Conservation (phyloP, 108 stramenopile genomes). For the Conticribra guillardii region DNA sequence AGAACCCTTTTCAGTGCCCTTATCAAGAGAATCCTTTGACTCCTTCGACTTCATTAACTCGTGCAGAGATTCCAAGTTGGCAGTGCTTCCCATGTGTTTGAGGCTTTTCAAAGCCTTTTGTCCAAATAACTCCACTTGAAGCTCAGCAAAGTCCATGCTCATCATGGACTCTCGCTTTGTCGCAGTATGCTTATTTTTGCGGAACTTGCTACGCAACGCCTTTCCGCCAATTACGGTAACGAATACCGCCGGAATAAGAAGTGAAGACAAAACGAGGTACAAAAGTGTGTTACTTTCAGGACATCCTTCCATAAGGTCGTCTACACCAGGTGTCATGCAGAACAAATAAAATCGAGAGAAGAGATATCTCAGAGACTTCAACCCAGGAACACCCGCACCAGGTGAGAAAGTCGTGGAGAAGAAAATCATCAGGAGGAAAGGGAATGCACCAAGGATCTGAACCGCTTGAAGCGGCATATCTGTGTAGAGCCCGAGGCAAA, state of each 20-base stretch:
- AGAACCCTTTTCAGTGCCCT: no score
- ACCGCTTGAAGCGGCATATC: conserved; percentile 55
- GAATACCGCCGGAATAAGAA: conserved; percentile 52
- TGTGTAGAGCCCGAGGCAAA: conserved; percentile 63
- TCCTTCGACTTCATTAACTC: no score
- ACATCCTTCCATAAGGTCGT: conserved; percentile 70
- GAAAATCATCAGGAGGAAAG: conserved; percentile 74
- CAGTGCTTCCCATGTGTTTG: conserved; percentile 27
- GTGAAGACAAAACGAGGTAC: conserved; percentile 49
- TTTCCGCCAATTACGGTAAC: not conserved
- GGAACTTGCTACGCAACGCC: not conserved
- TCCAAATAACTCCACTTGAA: conserved; percentile 38
- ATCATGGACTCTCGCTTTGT: conserved; percentile 30
- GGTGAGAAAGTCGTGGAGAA: conserved; percentile 70
- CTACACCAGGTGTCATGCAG: conserved; percentile 63
- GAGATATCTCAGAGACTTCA: conserved; percentile 67
- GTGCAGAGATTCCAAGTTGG: conserved; percentile 16
- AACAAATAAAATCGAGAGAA: conserved; percentile 71
- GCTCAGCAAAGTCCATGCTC: conserved; percentile 28
- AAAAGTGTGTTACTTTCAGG: conserved; percentile 52
- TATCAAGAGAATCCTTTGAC: no score
- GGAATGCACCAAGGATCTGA: conserved; percentile 63
- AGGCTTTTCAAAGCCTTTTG: conserved; percentile 29
- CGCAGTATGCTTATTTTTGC: conserved; percentile 14
- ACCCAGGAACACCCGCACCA: conserved; percentile 57